Base-by-base conservation (phyloP, 768 basidiomycete genomes). In the Gelatoporia subvermispora region DNA sequence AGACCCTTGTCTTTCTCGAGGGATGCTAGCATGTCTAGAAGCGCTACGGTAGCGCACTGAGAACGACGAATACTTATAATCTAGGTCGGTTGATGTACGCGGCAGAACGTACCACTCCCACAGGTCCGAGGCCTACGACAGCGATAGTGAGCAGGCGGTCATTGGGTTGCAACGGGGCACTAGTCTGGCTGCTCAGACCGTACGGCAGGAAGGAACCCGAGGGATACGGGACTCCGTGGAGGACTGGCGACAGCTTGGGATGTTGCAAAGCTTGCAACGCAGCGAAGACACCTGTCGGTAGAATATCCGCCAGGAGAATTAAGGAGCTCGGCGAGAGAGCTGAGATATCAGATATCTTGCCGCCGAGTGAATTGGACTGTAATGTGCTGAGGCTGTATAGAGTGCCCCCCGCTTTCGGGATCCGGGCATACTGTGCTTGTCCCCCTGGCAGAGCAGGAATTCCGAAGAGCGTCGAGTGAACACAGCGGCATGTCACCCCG, bases 201-300 rank as follows among this genome's bases (percentile, higher is more conserved):
- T 21, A 43, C 8, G 55, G 48, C 8, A 49, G 47, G 38, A 51
- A 53, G 7, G 53, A 53, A 35, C 52, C 60, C 35, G 45, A 55
- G 1, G 87, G 86, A 72, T 82, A 89, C 4, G 85, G 66, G 35
- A 60, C 70, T 2, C 79, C 81, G 0, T 74, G 78, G 42, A 86
- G 55, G 21, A 84, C 70, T 8, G 85, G 79, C 17, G 73, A 67
- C 4, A 82, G 68, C 65, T 89, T 90, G 3, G 85, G 82, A 58
- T 90, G 86, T 49, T 80, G 79, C 49, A 88, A 57, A 2, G 81
- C 80, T 61, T 89, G 88, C 49, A 81, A 59, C 2, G 82, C 83
- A 8, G 87, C 87, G 57, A 88, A 90, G 15, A 85, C 77, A 3
- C 86, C 87, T 0, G 88, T 90, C 3, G 88, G 88, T 13, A 89